Evolutionary conservation across 495 filamentous ascomycete genomes (phyloP), one percentile per base, ranked within the genome.

Genomic region (Penicillium manginii): DNA sequence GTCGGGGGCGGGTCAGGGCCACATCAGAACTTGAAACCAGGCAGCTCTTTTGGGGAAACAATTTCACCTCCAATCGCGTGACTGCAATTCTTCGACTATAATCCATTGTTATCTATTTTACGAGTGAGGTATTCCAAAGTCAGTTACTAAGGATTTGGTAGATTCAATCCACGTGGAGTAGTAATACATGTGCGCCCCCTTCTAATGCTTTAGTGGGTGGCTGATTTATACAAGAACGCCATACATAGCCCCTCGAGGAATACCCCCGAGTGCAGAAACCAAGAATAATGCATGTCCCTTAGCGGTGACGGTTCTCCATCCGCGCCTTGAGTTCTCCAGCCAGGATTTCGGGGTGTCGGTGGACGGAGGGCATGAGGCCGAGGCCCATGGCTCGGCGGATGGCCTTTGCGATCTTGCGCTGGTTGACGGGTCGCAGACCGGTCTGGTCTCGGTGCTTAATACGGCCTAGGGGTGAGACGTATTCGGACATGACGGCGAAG

Each of bases 401-500:
- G 22, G 94, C 92, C 78, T 94, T 97, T 26, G 93, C 89, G 69
- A 98, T 87, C 72, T 89, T 88, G 54, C 94, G 81, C 77, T 98
- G 94, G 77, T 98, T 98, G 50, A 91, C 88, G 19, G 88, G 87
- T 39, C 91, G 82, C 52, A 98, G 77, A 5, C 93, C 94, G 3
- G 94, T 97, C 2, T 85, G 77, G 12, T 64, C 76, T 8, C 83
- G 73, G 66, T 88, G 85, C 74, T 86, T 91, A 70, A 98, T 97
- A 29, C 92, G 84, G 19, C 94, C 94, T 80, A 91, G 87, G 10
- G 84, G 64, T 0, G 90, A 93, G 63, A 92, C 86, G 72, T 87
- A 97, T 73, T 98, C 93, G 45, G 88, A 88, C 81, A 98, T 91
- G 61, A 98, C 83, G 40, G 90, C 83, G 78, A 94, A 96, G 76